A percentile compares a stretch with the other conserved stretches of the same genome.
Evolutionary conservation across 2,329 filamentous ascomycete species (phyloP).

Genomic region (Myriosclerotinia scirpicola): DNA sequence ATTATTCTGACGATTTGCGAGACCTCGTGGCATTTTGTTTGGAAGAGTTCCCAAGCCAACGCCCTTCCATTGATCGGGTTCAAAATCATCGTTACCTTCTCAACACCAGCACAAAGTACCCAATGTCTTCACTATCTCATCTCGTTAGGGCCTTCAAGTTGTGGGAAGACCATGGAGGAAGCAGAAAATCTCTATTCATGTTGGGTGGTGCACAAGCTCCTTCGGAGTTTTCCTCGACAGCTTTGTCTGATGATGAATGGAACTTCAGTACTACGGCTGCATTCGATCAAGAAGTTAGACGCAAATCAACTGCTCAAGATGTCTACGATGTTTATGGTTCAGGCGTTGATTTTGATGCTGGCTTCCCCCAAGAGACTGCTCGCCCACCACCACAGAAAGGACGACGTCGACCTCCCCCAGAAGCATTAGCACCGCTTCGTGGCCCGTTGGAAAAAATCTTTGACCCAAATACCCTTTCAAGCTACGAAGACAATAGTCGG

Average conservation of each 20-base stretch:
- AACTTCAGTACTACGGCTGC: constrained; percentile 65
- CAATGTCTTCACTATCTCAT: constrained; percentile 60
- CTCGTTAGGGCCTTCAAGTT: constrained; percentile 71
- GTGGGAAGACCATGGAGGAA: constrained; percentile 75
- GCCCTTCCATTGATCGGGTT: constrained; percentile 68
- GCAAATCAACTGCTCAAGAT: constrained; percentile 54
- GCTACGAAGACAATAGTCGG: constrained; percentile 63
- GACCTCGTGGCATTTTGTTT: constrained; percentile 73
- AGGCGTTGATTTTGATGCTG: constrained; percentile 52
- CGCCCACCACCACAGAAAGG: constrained; percentile 47
- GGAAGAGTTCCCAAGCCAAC: constrained; percentile 63
- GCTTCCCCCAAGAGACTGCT: constrained; percentile 47
- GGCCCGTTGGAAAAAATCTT: constrained; percentile 64
- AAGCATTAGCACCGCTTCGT: constrained; percentile 54
- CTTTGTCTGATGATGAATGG: constrained; percentile 58
- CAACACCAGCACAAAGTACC: constrained; percentile 62
- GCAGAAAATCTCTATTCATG: constrained; percentile 64
- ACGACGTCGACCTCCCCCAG: constrained; percentile 56
- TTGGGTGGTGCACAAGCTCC: constrained; percentile 55
- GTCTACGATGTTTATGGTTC: constrained; percentile 62
- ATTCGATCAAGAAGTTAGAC: constrained; percentile 60
- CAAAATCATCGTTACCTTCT: constrained; percentile 68
- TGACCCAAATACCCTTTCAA: constrained; percentile 64
- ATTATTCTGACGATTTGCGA: constrained; percentile 68
- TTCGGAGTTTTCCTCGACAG: constrained; percentile 45